phyloP scores from a whole-genome alignment of 805 yeast genomes.

The Nakazawaea molendinolei region DNA sequence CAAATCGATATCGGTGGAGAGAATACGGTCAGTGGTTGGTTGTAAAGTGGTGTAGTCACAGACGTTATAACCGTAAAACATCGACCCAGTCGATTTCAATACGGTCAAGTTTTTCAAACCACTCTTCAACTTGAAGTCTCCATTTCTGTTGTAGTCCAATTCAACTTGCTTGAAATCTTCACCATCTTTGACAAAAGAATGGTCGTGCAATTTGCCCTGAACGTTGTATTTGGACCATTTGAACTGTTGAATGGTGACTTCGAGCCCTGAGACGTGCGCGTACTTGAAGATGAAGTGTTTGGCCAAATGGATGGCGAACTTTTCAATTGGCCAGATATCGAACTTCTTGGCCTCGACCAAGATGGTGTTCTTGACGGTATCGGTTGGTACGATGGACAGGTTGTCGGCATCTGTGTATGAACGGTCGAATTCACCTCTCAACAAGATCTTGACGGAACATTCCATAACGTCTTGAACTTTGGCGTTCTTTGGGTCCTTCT shows the following conservation, averaged over 20 bases:
- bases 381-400: conserved; percentile 86
- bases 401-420: conserved; percentile 89
- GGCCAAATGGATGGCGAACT: conserved; percentile 80
- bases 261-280: conserved; percentile 67
- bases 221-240: conserved; percentile 77
- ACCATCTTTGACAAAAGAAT: conserved; percentile 82
- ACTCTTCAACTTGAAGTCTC: conserved; percentile 55
- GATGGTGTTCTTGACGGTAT: conserved; percentile 86
- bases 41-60: conserved; percentile 86
- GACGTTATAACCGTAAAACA: conserved; percentile 80
- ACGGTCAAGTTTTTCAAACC: conserved; percentile 76
- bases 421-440: conserved; percentile 71
- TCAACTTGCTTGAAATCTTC: conserved; percentile 66
- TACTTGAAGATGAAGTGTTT: conserved; percentile 76
- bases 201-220: conserved; percentile 70
- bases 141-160: conserved; percentile 43
- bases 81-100: conserved; percentile 85
- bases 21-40: conserved; percentile 78
- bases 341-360: conserved; percentile 74
- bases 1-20: conserved; percentile 81
- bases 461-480: conserved; percentile 76
- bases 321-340: conserved; percentile 87
- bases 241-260: conserved; percentile 60
- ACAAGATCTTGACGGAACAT: conserved; percentile 69
- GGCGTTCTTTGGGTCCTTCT: conserved; percentile 68